phyloP scores from a whole-genome alignment of 768 basidiomycete species.

The Russula sp. region DNA sequence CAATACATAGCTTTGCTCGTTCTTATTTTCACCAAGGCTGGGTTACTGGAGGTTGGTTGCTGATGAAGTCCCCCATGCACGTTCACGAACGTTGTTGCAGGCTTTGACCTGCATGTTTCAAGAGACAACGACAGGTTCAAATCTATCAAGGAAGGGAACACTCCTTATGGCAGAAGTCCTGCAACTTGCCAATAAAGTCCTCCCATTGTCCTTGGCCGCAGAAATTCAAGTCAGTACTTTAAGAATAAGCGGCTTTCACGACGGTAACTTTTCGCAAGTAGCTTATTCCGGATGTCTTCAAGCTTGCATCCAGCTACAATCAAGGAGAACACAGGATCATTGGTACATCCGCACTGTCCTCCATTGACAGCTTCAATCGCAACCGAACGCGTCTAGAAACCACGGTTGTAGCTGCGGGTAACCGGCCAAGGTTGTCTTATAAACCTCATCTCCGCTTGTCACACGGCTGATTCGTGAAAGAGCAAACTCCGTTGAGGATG shows the following conservation, averaged over 20 bases:
- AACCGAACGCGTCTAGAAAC: slow-evolving; percentile 64
- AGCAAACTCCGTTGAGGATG: slow-evolving; percentile 79
- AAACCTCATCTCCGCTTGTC: background rate
- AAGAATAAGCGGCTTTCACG: background rate
- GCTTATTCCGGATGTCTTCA: slow-evolving; percentile 81
- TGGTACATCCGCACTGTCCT: slow-evolving; percentile 76
- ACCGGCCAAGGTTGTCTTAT: slow-evolving; percentile 52
- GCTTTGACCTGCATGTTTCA: slow-evolving; percentile 81
- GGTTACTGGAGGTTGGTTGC: slow-evolving; percentile 70
- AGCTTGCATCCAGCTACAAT: slow-evolving; percentile 75
- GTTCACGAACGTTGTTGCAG: slow-evolving; percentile 33
- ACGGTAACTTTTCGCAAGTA: slow-evolving; percentile 27
- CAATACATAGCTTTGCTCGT: slow-evolving; percentile 88
- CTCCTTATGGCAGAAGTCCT: slow-evolving; percentile 87
- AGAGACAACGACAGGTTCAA: slow-evolving; percentile 64
- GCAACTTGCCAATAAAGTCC: slow-evolving; percentile 76
- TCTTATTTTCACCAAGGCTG: slow-evolving; percentile 77
- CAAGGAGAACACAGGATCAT: slow-evolving; percentile 71
- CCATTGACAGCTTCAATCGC: slow-evolving; percentile 91
- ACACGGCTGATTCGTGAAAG: slow-evolving; percentile 29
- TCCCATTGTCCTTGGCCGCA: slow-evolving; percentile 77
- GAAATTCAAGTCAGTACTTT: slow-evolving; percentile 59
- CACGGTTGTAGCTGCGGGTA: slow-evolving; percentile 35
- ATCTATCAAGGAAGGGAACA: slow-evolving; percentile 82
- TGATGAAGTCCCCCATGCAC: background rate